Base-by-base conservation (phyloP, 768 basidiomycete genomes). In the Lactifluus hygrophoroides region DNA sequence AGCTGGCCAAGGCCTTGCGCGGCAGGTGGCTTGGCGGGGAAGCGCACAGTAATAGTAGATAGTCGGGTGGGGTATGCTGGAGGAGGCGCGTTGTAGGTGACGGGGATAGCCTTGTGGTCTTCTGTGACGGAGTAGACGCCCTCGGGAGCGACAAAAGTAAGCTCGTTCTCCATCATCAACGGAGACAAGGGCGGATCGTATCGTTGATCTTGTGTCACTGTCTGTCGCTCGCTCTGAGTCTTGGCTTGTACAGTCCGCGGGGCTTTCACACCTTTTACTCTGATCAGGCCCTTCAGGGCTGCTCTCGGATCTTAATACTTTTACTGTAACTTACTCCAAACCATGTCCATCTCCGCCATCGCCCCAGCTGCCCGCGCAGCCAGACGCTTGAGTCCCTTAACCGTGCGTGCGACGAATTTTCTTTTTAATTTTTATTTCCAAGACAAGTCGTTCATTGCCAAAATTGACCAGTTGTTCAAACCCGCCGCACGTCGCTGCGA, bases 111-210 rank as follows among this genome's bases (percentile, higher is more conserved):
- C 70, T 85, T 90, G 77, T 88, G 85, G 67, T 92, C 91, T 65
- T 92, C 90, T 17, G 86, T 89, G 69, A 90, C 80, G 25, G 88
- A 85, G 75, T 93, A 93, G 43, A 92, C 88, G 65, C 90, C 90
- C 71, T 93, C 90, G 52, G 90, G 90, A 34, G 90, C 90, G 45
- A 91, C 85, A 71, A 93, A 91, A 27, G 88, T 86, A 59, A 81
- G 79, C 54, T 90, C 88, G 77, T 80, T 88, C 77, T 91, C 88
- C 85, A 90, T 66, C 56, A 63, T 66, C 62, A 53, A 61, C 59
- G 59, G 32, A 27, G 44, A n/a, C 54, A 32, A 23, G 45, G 54
- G 40, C 42, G 51, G 23, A 42, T 21, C 37, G 42, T 25, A 16
- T 19, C 21, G 52, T 54, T 10, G 25, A 19, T 32, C 16, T 2